A percentile compares a stretch with the other conserved stretches of the same genome.
These are phyloP conservation scores for Calonectria henricotiae DNA, from an alignment of 2,329 filamentous ascomycete species.

Conservation along the genomic window DNA sequence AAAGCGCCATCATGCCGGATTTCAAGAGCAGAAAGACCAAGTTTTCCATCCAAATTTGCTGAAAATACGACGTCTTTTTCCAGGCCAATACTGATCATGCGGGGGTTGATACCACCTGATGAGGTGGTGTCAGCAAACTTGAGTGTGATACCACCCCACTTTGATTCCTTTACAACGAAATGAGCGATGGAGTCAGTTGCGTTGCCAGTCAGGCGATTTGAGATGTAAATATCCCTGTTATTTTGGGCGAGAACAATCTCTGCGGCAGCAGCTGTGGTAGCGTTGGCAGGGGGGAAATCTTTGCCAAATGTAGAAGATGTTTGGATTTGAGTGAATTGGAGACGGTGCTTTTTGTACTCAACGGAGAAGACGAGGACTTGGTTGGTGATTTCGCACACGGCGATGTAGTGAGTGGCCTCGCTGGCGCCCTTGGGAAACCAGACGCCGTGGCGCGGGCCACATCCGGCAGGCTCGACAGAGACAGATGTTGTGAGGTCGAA, in stretches of 20 bases:
- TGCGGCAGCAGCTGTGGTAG: neutral
- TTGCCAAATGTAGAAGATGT: slow-evolving; percentile 12
- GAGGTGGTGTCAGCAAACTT: slow-evolving; percentile 6
- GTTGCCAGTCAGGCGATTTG: slow-evolving; percentile 10
- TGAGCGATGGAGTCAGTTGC: slow-evolving; percentile 9
- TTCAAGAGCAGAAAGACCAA: neutral
- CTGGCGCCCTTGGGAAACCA: slow-evolving; percentile 3
- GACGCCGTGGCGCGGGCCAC: slow-evolving; percentile 4
- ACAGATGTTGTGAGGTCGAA: neutral
- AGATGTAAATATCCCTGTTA: slow-evolving; percentile 15
- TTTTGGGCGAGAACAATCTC: slow-evolving; percentile 13
- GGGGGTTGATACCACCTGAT: slow-evolving; percentile 11
- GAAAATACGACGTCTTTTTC: neutral
- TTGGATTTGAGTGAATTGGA: neutral
- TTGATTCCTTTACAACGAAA: neutral
- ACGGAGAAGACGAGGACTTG: slow-evolving; percentile 3
- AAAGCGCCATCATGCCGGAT: neutral
- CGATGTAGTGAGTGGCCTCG: slow-evolving; percentile 6
- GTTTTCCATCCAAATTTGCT: neutral
- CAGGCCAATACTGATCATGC: neutral
- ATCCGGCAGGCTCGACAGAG: slow-evolving; percentile 1
- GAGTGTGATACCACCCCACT: neutral
- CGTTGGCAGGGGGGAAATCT: slow-evolving; percentile 7
- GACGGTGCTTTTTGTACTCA: neutral
- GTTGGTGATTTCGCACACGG: slow-evolving; percentile 21